Evolutionary conservation across 495 filamentous ascomycete genomes (phyloP).

Genomic region (Apiosordaria backusii): DNA sequence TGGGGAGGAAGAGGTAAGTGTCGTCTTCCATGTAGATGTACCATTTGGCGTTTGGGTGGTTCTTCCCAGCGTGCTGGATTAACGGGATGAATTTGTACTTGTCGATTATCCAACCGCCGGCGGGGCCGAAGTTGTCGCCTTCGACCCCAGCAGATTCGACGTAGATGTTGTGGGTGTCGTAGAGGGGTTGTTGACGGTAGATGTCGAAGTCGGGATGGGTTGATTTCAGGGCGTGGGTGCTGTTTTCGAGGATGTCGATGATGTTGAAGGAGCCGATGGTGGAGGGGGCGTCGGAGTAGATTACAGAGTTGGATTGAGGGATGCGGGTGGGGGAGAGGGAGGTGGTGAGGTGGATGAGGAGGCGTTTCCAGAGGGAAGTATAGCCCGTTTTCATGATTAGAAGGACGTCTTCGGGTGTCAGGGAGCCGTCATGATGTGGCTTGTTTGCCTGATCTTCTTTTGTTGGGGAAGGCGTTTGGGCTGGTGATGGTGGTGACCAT

Average conservation of each 20-base stretch:
- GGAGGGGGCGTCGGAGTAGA: constrained; percentile 11
- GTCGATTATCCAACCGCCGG: constrained; percentile 16
- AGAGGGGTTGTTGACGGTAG: constrained; percentile 12
- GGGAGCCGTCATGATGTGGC: not conserved
- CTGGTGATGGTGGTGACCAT: not conserved
- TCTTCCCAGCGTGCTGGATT: constrained; percentile 14
- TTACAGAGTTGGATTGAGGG: constrained; percentile 4
- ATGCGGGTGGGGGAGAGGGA: constrained; percentile 9
- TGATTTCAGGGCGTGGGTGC: constrained; percentile 1
- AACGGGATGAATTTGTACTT: constrained; percentile 17
- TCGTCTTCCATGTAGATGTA: constrained; percentile 23
- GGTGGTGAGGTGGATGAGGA: constrained; percentile 15
- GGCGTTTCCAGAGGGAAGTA: constrained; percentile 16
- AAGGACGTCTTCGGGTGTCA: constrained; percentile 8
- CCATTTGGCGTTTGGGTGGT: constrained; percentile 15
- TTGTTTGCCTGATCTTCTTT: not conserved
- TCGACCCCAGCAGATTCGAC: constrained; percentile 11
- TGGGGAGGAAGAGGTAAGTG: constrained; percentile 15
- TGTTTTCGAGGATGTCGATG: constrained; percentile 14
- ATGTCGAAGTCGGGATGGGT: constrained; percentile 10
- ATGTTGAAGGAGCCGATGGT: constrained; percentile 11
- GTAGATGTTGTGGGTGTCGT: constrained; percentile 10
- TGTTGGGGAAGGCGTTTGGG: not conserved
- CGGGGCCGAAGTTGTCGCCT: constrained; percentile 16
- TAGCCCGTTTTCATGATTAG: constrained; percentile 15